Evolutionary conservation across 345 rosid species (phyloP).

Genomic region (Citrus maxima): DNA sequence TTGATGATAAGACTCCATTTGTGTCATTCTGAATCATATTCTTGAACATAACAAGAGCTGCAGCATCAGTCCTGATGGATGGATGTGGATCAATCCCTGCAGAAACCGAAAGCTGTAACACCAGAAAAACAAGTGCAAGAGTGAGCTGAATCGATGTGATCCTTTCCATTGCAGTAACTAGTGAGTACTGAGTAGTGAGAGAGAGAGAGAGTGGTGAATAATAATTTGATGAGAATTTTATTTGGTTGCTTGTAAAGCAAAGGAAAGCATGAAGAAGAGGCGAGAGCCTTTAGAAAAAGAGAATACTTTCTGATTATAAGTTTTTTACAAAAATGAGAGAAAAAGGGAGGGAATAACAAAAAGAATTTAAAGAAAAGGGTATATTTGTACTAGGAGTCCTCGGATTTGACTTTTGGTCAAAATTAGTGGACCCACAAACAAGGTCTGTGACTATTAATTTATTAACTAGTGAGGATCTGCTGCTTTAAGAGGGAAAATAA

Average conservation of each 20-base stretch:
- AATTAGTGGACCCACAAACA: slow-evolving; percentile 30
- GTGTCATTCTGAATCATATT: slow-evolving; percentile 67
- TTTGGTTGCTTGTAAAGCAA: slow-evolving; percentile 10
- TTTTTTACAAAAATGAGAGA: slow-evolving; percentile 9
- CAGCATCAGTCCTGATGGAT: slow-evolving; percentile 69
- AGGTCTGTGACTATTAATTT: slow-evolving; percentile 4
- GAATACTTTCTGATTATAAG: slow-evolving; percentile 11
- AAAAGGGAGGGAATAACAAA: slow-evolving; percentile 24
- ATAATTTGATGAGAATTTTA: slow-evolving; percentile 39
- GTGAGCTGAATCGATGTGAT: slow-evolving; percentile 28
- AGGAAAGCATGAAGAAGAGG: slow-evolving; percentile 25
- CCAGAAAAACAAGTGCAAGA: slow-evolving; percentile 21
- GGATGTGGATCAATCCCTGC: slow-evolving; percentile 30
- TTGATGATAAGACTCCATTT: slow-evolving; percentile 52
- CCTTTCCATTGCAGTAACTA: slow-evolving; percentile 46
- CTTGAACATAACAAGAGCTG: slow-evolving; percentile 65
- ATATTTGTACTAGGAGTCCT: slow-evolving; percentile 13
- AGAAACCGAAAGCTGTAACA: slow-evolving; percentile 29
- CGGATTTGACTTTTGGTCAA: slow-evolving; percentile 44
- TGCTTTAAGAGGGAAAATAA: not conserved
- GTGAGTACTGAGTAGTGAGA: slow-evolving; percentile 16
- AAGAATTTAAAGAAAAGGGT: not conserved
- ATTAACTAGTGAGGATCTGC: slow-evolving; percentile 12
- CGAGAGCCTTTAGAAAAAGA: slow-evolving; percentile 33
- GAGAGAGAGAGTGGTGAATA: slow-evolving; percentile 31